Base-by-base conservation (phyloP, 2,329 filamentous ascomycete genomes). In the Microsporum canis region DNA sequence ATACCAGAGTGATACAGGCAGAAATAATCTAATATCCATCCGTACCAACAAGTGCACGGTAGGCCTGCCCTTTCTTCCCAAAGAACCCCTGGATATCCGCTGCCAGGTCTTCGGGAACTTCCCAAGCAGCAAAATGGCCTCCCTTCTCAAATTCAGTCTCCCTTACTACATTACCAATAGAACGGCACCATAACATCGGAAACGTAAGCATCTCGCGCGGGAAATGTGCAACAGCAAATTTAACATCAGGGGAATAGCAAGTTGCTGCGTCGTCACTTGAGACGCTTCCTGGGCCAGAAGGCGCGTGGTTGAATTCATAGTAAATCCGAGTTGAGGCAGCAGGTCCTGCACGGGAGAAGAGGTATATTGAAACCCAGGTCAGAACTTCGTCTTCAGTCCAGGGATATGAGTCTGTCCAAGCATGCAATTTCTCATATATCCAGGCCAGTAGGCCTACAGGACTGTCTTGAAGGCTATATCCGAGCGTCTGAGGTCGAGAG, bases 361-460 rank as follows among this genome's bases (percentile, higher is more conserved):
- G 84, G 70, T 91, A 91, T 43, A 91, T 80, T 57, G 79, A 83
- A 0, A 91, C 73, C 88, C 88, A 92, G 0, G 84, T 88, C 31
- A 89, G 73, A 6, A 91, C 80, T 73, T 91, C 88, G 60, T 91
- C 87, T 63, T 89, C 85, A 0, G 83, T 86, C 88, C 88, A 91
- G 0, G 81, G 75, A 68, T 90, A 90, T 0, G 66, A 67, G 67
- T 91, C 88, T 0, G 84, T 85, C 88, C 88, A 92, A 66, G 88
- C 85, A 65, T 86, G 83, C 41, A 92, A 74, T 70, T 92, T 92
- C 73, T 92, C 89, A 65, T 88, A 88, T 38, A 92, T 84, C 89
- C 89, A 94, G 0, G 87, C 83, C 0, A 92, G 76, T 2, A 90
- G 74, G 0, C 81, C 87, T 0, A 88, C 81, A 0, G 88, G 89